phyloP scores from a whole-genome alignment of 768 basidiomycete genomes.

The Omphalotus guepiniiformis region DNA sequence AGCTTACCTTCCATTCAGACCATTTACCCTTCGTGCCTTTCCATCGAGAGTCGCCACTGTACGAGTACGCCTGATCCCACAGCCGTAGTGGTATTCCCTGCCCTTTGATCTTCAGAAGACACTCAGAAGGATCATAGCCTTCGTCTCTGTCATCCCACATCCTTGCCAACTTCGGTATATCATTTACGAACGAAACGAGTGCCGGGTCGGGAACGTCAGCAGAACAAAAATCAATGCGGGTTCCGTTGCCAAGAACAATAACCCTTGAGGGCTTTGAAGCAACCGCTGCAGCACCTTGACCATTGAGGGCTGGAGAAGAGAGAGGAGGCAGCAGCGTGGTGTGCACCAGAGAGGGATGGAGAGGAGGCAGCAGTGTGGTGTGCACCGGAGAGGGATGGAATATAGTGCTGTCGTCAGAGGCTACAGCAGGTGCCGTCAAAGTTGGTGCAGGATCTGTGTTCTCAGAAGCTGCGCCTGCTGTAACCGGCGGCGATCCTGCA shows the following conservation, averaged over 20 bases:
- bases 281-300: too few species aligned
- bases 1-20: slow-evolving; percentile 15
- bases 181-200: not conserved
- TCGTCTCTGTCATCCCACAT: slow-evolving; percentile 1
- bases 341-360: too few species aligned
- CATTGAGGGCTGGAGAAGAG: too few species aligned
- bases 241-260: not conserved
- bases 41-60: slow-evolving; percentile 1
- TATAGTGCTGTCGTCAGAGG: too few species aligned
- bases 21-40: slow-evolving; percentile 9
- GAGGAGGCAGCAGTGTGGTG: too few species aligned
- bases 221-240: not conserved
- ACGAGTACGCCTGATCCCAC: slow-evolving; percentile 1
- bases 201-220: not conserved
- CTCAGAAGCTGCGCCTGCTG: too few species aligned
- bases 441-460: too few species aligned
- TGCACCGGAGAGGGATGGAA: too few species aligned
- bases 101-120: not conserved
- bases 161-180: not conserved
- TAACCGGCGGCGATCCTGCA: too few species aligned
- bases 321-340: too few species aligned
- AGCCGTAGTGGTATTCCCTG: not conserved
- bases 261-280: too few species aligned
- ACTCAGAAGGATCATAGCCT: not conserved
- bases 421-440: too few species aligned